phyloP scores from a whole-genome alignment of 1,284 basidiomycete genomes.

The Tilletia walkeri region DNA sequence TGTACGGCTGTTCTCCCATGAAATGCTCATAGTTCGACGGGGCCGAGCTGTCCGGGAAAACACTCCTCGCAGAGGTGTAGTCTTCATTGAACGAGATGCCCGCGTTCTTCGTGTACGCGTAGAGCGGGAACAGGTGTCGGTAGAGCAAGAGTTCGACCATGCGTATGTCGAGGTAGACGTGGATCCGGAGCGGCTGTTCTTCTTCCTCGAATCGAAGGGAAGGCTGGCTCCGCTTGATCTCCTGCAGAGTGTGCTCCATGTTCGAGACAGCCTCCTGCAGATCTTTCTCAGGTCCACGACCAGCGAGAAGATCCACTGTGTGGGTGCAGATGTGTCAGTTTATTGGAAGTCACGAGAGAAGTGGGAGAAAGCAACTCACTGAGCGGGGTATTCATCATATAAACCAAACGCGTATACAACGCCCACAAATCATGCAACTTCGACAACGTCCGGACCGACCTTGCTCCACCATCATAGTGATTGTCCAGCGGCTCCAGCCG shows the following conservation, averaged over 20 bases:
- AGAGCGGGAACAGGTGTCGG: constrained; percentile 27
- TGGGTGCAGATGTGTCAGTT: no score
- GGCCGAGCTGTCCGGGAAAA: constrained; percentile 29
- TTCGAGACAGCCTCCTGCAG: constrained; percentile 39
- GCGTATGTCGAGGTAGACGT: constrained; percentile 35
- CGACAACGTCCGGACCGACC: background rate
- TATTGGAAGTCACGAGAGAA: no score
- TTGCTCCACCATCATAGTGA: background rate
- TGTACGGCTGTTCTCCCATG: constrained; percentile 23
- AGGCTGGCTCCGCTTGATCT: constrained; percentile 32
- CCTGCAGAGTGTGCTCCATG: constrained; percentile 37
- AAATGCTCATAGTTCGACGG: constrained; percentile 39
- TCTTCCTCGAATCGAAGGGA: constrained; percentile 31
- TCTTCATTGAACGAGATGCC: constrained; percentile 29
- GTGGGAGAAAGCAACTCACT: constrained; percentile 19
- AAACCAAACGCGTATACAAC: constrained; percentile 30
- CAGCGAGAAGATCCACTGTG: constrained; percentile 28
- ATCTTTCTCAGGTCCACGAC: constrained; percentile 38
- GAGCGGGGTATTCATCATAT: constrained; percentile 40
- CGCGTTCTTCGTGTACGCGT: constrained; percentile 13
- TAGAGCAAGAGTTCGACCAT: constrained; percentile 34
- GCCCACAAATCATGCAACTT: constrained; percentile 25
- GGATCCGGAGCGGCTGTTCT: constrained; percentile 33
- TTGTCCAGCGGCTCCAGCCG: constrained; percentile 24
- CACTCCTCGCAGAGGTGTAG: constrained; percentile 19